These are phyloP conservation scores for Medicago arabica DNA, from an alignment of 306 rosid genomes.

Conservation along the genomic window DNA sequence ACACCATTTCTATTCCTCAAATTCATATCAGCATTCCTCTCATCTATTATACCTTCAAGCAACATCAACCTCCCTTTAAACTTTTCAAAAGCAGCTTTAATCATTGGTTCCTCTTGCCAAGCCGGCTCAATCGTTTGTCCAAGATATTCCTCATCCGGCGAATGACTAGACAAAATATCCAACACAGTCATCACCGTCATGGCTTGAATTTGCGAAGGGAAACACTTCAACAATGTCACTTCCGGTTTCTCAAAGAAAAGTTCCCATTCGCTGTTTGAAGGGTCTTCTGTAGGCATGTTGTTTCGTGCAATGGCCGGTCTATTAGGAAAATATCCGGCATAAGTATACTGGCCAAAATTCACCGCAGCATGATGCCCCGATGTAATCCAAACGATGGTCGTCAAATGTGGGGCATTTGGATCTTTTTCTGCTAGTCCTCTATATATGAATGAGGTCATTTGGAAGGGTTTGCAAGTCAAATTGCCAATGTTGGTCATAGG, in stretches of 20 bases:
- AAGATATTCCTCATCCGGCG: slow-evolving; percentile 59
- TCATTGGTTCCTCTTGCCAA: slow-evolving; percentile 52
- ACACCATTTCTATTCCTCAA: slow-evolving; percentile 55
- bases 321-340: slow-evolving; percentile 58
- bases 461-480: slow-evolving; percentile 75
- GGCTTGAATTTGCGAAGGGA: slow-evolving; percentile 58
- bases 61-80: slow-evolving; percentile 48
- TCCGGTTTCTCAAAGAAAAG: slow-evolving; percentile 48
- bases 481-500: slow-evolving; percentile 71
- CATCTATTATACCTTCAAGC: slow-evolving; percentile 50
- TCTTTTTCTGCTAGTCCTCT: slow-evolving; percentile 68
- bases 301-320: slow-evolving; percentile 47
- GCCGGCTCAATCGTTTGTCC: slow-evolving; percentile 46
- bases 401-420: slow-evolving; percentile 53
- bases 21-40: slow-evolving; percentile 31
- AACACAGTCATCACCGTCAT: slow-evolving; percentile 48
- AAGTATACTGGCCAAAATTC: slow-evolving; percentile 64
- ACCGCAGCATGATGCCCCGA: slow-evolving; percentile 70
- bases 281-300: slow-evolving; percentile 53
- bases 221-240: slow-evolving; percentile 38
- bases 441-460: slow-evolving; percentile 66
- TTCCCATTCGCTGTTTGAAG: slow-evolving; percentile 39
- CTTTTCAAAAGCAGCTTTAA: slow-evolving; percentile 48
- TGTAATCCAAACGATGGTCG: slow-evolving; percentile 53
- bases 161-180: slow-evolving; percentile 55